A percentile compares a stretch with the other conserved stretches of the same genome.
Conservation (phyloP, 2,329 filamentous ascomycete species). For the Colletotrichum endophyticum region DNA sequence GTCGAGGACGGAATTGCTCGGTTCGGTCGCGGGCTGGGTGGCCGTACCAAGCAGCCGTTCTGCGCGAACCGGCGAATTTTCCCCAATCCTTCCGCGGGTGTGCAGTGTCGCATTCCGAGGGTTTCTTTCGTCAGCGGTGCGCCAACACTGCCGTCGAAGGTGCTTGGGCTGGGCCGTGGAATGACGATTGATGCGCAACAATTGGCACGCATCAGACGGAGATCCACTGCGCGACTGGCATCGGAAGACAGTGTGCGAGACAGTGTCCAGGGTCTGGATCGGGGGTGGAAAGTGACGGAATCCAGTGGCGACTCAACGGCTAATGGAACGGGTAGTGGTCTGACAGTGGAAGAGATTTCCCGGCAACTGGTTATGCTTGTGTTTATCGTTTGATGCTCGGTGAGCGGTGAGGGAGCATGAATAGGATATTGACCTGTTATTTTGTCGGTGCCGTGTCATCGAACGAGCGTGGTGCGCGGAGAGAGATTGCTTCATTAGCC, state of each 20-base stretch:
- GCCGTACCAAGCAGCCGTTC: not conserved
- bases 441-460: not conserved
- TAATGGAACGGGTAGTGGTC: not conserved
- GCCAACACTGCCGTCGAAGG: not conserved
- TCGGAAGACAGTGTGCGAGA: not conserved
- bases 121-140: not conserved
- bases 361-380: not conserved
- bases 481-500: constrained; percentile 4
- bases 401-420: not conserved
- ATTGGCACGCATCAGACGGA: not conserved
- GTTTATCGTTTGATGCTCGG: not conserved
- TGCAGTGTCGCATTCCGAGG: constrained; percentile 3
- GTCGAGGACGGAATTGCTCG: constrained; percentile 5
- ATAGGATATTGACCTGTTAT: not conserved
- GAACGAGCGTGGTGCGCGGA: constrained; percentile 1
- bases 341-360: not conserved
- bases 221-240: not conserved
- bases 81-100: not conserved
- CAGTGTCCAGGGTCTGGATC: not conserved
- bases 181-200: not conserved
- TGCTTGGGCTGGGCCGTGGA: not conserved
- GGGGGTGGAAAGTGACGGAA: not conserved
- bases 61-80: not conserved
- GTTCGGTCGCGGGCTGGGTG: not conserved
- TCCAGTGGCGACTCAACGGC: constrained; percentile 1